Evolutionary conservation across 2,329 filamentous ascomycete species (phyloP).

Genomic region (Exserohilum turcica): DNA sequence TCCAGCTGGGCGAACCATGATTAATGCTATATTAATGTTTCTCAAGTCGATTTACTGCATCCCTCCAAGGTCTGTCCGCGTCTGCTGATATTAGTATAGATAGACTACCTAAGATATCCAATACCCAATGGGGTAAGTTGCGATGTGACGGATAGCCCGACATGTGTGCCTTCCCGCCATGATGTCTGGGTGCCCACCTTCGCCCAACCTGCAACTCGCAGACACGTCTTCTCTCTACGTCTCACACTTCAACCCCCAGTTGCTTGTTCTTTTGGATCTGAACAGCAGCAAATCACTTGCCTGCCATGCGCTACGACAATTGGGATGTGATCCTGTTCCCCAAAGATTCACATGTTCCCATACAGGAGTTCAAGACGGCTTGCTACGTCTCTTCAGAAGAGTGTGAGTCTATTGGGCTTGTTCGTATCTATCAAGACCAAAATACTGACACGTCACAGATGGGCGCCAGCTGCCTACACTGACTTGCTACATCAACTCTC

Average conservation of each 20-base stretch:
- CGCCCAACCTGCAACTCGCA: not conserved
- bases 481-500: constrained; percentile 38
- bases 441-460: constrained; percentile 25
- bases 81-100: not conserved
- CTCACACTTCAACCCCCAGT: constrained; percentile 11
- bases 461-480: constrained; percentile 37
- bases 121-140: not conserved
- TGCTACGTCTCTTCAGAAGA: constrained; percentile 69
- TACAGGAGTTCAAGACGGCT: constrained; percentile 81
- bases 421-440: not conserved
- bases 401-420: constrained; percentile 20
- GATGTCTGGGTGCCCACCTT: not conserved
- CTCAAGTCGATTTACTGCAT: not conserved
- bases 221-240: constrained; percentile 10
- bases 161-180: constrained; percentile 15
- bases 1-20: not conserved
- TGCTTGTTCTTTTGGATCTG: constrained; percentile 24
- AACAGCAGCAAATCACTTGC: constrained; percentile 21
- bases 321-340: constrained; percentile 88
- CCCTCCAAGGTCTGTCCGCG: not conserved
- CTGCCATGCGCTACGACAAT: constrained; percentile 78
- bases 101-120: not conserved
- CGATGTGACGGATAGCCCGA: constrained; percentile 1
- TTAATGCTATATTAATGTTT: not conserved
- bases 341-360: constrained; percentile 65